A percentile compares a stretch with the other conserved stretches of the same genome.
Evolutionary conservation across 441 rosid genomes (phyloP).

Genomic region (Populus trichocarpa): DNA sequence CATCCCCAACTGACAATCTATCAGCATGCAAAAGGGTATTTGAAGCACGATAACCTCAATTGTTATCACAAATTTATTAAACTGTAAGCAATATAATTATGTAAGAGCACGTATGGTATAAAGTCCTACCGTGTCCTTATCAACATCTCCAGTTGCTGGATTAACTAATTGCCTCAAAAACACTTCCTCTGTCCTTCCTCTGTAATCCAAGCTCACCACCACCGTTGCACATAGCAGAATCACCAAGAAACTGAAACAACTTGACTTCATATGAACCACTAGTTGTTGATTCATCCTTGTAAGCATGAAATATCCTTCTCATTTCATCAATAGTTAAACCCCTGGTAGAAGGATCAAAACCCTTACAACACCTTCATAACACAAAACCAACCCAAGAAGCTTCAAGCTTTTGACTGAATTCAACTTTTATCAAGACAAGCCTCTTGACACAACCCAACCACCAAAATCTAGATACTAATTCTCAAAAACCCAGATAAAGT

Average conservation of each 20-base stretch:
- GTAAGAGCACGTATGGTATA: background rate
- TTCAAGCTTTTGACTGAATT: constrained; percentile 19
- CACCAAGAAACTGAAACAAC: constrained; percentile 37
- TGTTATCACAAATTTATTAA: constrained; percentile 1
- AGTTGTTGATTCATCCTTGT: constrained; percentile 38
- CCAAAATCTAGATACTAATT: constrained; percentile 4
- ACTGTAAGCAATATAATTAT: background rate
- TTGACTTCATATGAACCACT: constrained; percentile 41
- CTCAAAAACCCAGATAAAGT: constrained; percentile 8
- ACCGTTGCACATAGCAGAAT: constrained; percentile 53
- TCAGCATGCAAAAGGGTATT: background rate
- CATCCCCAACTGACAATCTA: background rate
- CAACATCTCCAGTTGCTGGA: constrained; percentile 48
- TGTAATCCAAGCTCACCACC: constrained; percentile 34
- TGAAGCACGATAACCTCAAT: constrained; percentile 3
- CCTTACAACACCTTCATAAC: constrained; percentile 17
- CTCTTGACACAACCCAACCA: constrained; percentile 6
- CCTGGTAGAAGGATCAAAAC: constrained; percentile 24
- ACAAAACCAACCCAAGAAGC: constrained; percentile 14
- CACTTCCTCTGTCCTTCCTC: constrained; percentile 35
- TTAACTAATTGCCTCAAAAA: constrained; percentile 37
- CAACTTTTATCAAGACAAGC: background rate
- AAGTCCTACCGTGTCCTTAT: constrained; percentile 48
- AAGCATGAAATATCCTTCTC: constrained; percentile 34
- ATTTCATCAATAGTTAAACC: constrained; percentile 49